Evolutionary conservation across 1,284 basidiomycete species (phyloP).

Genomic region (Ustilago lituana): DNA sequence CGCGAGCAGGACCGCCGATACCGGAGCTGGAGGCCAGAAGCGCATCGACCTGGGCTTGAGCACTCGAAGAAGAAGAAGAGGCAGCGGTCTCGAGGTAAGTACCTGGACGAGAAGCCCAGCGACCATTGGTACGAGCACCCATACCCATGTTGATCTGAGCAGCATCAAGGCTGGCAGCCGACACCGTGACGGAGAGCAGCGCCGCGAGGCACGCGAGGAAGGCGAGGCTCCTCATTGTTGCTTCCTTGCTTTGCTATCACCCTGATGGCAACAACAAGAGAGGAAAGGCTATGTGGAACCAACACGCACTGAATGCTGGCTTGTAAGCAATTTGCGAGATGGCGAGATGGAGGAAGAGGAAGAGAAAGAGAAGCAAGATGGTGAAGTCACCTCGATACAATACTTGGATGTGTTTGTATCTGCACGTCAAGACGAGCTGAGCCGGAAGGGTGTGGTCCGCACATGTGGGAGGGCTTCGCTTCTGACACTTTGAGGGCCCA

Average conservation of each 20-base stretch:
- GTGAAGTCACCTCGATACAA: background rate
- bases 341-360: background rate
- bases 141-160: conserved; percentile 33
- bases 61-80: conserved; percentile 2
- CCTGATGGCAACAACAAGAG: background rate
- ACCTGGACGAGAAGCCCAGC: conserved; percentile 15
- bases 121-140: conserved; percentile 26
- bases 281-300: no score
- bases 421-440: no score
- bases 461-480: background rate
- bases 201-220: conserved; percentile 42
- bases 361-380: background rate
- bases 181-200: conserved; percentile 20
- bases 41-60: conserved; percentile 24
- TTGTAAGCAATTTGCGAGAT: no score
- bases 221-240: conserved; percentile 28
- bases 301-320: background rate
- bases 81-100: conserved; percentile 18
- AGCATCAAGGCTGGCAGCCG: conserved; percentile 28
- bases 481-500: background rate
- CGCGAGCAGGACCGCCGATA: conserved; percentile 29
- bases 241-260: background rate
- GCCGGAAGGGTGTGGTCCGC: conserved; percentile 24
- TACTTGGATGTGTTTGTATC: no score
- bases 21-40: conserved; percentile 17